Percentiles rank a stretch among this genome's conserved stretches.
Evolutionary conservation across 306 rosid genomes (phyloP).

Genomic region (Quercus cerris): DNA sequence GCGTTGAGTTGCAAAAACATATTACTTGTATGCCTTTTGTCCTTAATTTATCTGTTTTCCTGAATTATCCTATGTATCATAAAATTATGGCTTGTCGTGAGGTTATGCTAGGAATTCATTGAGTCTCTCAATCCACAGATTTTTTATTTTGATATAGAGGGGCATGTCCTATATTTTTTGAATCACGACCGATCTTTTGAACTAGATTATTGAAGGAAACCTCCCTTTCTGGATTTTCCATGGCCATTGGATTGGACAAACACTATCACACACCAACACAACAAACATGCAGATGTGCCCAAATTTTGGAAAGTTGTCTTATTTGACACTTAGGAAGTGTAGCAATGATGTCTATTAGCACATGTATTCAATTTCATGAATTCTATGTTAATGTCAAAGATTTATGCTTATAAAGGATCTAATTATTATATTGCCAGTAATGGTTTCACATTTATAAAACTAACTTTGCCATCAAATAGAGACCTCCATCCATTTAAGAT

Average conservation of each 20-base stretch:
- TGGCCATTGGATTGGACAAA: background rate
- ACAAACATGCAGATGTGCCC: background rate
- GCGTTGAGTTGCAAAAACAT: too few species aligned
- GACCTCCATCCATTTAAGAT: background rate
- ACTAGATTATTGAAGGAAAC: background rate
- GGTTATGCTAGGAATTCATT: too few species aligned
- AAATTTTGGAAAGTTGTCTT: background rate
- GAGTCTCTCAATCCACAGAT: background rate
- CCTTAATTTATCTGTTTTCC: background rate
- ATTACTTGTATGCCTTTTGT: too few species aligned
- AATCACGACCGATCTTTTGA: background rate
- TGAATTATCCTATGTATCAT: background rate
- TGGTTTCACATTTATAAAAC: too few species aligned
- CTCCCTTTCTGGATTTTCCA: background rate
- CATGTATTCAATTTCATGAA: background rate
- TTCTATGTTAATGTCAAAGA: background rate
- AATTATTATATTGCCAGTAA: too few species aligned
- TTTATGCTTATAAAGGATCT: too few species aligned
- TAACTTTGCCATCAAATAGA: background rate
- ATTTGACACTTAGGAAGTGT: background rate
- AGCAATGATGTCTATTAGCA: background rate
- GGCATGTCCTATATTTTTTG: background rate
- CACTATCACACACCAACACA: background rate
- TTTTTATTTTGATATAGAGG: background rate
- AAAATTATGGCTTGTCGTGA: too few species aligned